Base-by-base conservation (phyloP, 2,329 filamentous ascomycete species). In the Cytospora piceae region DNA sequence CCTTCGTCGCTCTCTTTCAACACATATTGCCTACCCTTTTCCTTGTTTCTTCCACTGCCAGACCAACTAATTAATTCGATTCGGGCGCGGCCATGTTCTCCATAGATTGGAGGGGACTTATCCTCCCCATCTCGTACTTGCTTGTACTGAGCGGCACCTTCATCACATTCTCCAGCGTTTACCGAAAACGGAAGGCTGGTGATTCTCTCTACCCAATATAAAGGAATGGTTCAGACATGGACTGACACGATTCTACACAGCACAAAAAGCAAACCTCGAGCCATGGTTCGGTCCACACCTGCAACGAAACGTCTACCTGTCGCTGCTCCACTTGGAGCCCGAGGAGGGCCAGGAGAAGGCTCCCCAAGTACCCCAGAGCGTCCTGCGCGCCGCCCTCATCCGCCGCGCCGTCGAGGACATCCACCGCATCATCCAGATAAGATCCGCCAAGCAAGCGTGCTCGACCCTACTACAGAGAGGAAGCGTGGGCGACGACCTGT, bases 271-370 rank as follows among this genome's bases (percentile, higher is more conserved):
- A 62, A 92, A 91, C 71, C 88, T 99, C 68, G 93, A 91, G 71
- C 93, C 94, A 71, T 99, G 95, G 94, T 99, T 99, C 79, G 89
- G 90, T 29, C 86, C 90, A 61, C 94, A 99, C 77, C 83, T 96
- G 60, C 91, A 95, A 79, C 92, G 94, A 78, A 94, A 99, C 78
- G 87, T 99, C 75, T 99, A 98, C 83, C 87, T 97, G 67, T 93
- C 93, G 54, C 88, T 99, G 51, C 84, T 97, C 60, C 93, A 99
- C 80, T 85, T 95, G 75, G 85, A 87, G 63, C 83, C 86, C 63
- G 83, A 85, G 70, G 79, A 82, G 39, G 85, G 84, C 63, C 80
- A 85, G 67, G 88, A 92, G 74, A 93, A 94, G 77, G 78, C 85
- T 6, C 83, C 86, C 67, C 82, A 81, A 83, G 74, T 97, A 5